Percentiles rank a stretch among this genome's conserved stretches.
These are phyloP conservation scores for Sclerotinia spermophila DNA, from an alignment of 2,329 filamentous ascomycete genomes.

Conservation along the genomic window DNA sequence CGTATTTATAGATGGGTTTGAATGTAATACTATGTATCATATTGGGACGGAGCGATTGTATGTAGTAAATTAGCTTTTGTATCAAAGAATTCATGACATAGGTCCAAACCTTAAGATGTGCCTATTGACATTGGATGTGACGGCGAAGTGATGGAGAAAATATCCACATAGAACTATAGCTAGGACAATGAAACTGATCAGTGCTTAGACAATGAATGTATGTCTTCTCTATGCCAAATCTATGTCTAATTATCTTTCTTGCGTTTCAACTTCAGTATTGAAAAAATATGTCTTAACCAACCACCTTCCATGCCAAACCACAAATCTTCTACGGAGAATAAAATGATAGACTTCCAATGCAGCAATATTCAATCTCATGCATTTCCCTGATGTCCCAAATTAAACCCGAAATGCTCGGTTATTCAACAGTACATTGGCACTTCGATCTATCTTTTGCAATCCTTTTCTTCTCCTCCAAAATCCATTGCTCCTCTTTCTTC, in stretches of 20 bases:
- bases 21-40: background rate
- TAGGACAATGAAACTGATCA: background rate
- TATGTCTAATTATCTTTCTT: background rate
- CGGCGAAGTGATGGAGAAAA: background rate
- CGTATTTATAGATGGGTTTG: background rate
- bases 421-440: background rate
- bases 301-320: background rate
- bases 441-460: background rate
- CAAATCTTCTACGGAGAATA: background rate
- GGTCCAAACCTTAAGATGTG: background rate
- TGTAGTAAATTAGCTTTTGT: background rate
- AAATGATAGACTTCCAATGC: background rate
- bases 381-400: background rate
- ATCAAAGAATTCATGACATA: background rate
- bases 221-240: background rate
- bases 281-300: background rate
- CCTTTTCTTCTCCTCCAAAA: background rate
- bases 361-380: background rate
- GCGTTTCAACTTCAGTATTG: background rate
- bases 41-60: background rate
- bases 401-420: background rate
- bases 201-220: background rate
- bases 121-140: background rate
- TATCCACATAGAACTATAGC: too few species aligned
- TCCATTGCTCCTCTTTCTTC: background rate